Conservation (phyloP, 2,329 filamentous ascomycete genomes). For the Calonectria leucothoes region DNA sequence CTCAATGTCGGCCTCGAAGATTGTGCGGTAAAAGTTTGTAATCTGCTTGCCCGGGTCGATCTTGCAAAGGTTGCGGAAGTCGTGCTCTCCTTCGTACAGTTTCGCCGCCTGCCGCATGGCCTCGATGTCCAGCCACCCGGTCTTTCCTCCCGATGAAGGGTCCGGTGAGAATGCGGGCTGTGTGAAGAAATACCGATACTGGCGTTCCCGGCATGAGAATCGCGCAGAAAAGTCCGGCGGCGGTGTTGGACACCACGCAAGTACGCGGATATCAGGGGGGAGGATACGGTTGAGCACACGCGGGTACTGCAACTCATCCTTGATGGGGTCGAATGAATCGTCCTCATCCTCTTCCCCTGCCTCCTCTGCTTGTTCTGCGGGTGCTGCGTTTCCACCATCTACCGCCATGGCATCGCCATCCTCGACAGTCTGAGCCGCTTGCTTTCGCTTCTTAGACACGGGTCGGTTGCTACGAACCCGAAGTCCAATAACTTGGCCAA, state of each 20-base stretch:
- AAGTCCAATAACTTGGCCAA: constrained; percentile 92
- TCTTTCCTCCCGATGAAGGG: constrained; percentile 54
- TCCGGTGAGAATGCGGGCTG: constrained; percentile 86
- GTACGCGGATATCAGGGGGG: constrained; percentile 87
- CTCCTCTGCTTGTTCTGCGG: constrained; percentile 25
- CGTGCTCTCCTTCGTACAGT: constrained; percentile 84
- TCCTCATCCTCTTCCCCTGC: constrained; percentile 30
- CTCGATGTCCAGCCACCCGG: constrained; percentile 88
- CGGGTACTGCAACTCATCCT: constrained; percentile 87
- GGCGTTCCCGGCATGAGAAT: constrained; percentile 90
- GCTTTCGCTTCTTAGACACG: constrained; percentile 50
- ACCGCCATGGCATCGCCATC: constrained; percentile 36
- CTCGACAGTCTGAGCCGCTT: constrained; percentile 37
- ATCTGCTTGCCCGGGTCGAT: constrained; percentile 92
- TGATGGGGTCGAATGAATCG: constrained; percentile 69
- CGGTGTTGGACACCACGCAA: constrained; percentile 92
- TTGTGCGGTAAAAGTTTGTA: constrained; percentile 80
- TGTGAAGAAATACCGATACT: constrained; percentile 98
- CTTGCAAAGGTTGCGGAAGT: constrained; percentile 98
- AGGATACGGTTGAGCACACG: constrained; percentile 87
- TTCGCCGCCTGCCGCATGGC: constrained; percentile 87
- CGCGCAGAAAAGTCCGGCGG: constrained; percentile 87
- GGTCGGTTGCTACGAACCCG: constrained; percentile 84
- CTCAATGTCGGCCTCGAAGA: constrained; percentile 85
- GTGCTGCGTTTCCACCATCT: constrained; percentile 23